Conservation (phyloP, 768 basidiomycete species). For the Lactarius psammicola region DNA sequence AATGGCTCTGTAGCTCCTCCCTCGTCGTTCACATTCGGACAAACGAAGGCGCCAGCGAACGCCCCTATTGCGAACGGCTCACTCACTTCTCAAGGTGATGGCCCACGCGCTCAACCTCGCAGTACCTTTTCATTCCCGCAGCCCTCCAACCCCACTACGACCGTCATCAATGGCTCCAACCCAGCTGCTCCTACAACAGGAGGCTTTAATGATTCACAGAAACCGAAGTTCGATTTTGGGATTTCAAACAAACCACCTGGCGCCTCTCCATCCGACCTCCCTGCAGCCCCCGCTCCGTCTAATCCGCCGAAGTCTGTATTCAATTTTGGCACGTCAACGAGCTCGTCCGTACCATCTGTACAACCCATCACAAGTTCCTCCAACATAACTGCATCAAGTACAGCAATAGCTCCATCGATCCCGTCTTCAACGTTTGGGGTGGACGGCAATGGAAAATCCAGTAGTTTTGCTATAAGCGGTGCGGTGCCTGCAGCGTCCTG, state of each 20-base stretch:
- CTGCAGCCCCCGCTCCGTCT: conserved; percentile 14
- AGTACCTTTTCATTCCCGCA: conserved; percentile 12
- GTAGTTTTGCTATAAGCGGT: neutral
- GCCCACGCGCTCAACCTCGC: conserved; percentile 3
- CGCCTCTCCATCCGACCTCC: conserved; percentile 12
- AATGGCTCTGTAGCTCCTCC: conserved; percentile 4
- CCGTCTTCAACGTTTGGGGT: conserved; percentile 8
- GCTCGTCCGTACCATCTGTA: neutral
- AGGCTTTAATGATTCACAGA: conserved; percentile 12
- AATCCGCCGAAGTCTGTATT: conserved; percentile 10
- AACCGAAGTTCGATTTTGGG: conserved; percentile 30
- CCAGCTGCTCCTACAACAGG: conserved; percentile 17
- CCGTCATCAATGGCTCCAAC: conserved; percentile 1
- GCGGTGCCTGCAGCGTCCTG: neutral
- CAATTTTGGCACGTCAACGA: conserved; percentile 8
- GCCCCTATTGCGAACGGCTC: conserved; percentile 24
- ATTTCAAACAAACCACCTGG: conserved; percentile 25
- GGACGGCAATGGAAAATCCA: neutral
- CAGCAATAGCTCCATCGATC: neutral
- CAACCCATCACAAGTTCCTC: conserved; percentile 20
- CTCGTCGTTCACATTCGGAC: conserved; percentile 13
- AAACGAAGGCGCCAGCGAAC: conserved; percentile 16
- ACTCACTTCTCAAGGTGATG: conserved; percentile 9
- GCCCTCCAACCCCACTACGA: conserved; percentile 2
- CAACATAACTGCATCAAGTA: conserved; percentile 11